phyloP scores from a whole-genome alignment of 345 rosid genomes.

The Erucastrum elatum region DNA sequence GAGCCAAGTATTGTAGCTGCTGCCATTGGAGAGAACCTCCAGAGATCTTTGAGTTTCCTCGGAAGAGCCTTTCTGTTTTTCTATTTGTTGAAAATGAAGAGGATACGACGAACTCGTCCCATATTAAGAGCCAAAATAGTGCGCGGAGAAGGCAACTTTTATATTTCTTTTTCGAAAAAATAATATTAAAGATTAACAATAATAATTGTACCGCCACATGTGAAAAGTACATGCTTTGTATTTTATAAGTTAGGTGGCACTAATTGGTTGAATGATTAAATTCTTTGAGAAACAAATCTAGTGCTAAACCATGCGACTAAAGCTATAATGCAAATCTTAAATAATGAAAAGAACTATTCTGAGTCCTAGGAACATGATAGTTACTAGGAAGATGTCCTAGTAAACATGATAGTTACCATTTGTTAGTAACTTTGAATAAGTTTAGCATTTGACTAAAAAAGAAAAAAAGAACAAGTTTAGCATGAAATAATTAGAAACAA shows the following conservation, averaged over 20 bases:
- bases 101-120: neutral
- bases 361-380: neutral
- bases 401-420: neutral
- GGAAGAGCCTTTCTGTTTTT: neutral
- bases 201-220: neutral
- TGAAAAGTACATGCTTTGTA: neutral
- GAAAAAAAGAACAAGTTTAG: neutral
- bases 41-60: neutral
- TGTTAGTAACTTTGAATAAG: neutral
- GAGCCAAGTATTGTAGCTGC: conserved; percentile 1
- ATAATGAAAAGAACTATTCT: neutral
- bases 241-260: neutral
- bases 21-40: conserved; percentile 17
- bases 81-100: neutral
- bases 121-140: conserved; percentile 7
- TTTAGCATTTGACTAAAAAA: neutral
- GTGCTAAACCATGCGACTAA: neutral
- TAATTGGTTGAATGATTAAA: neutral
- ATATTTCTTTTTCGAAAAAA: neutral
- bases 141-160: neutral
- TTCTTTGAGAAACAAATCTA: neutral
- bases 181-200: neutral
- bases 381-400: no score
- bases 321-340: neutral
- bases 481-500: neutral